Conservation (phyloP, 257 asterid species). For the Solanum chilense region DNA sequence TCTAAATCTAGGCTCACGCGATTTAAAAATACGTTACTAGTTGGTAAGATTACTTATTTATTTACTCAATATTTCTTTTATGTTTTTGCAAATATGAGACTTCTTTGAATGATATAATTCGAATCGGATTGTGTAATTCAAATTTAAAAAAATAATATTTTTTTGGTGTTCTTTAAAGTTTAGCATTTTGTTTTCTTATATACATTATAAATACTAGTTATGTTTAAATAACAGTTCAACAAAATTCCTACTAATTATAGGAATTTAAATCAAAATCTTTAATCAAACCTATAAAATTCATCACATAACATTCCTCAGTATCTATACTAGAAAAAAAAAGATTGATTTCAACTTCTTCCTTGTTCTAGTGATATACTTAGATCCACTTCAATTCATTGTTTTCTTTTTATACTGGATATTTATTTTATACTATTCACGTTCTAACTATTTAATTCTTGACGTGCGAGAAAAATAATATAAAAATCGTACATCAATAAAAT, state of each 20-base stretch:
- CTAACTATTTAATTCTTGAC: background rate
- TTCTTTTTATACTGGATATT: too few species aligned
- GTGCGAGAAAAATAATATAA: background rate
- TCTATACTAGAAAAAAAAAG: background rate
- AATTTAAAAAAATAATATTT: background rate
- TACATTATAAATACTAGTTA: background rate
- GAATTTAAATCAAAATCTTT: background rate
- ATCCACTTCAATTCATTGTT: background rate
- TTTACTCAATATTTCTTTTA: fast-evolving
- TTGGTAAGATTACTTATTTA: too few species aligned
- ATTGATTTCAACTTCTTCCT: too few species aligned
- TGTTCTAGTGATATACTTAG: background rate
- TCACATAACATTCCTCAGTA: background rate
- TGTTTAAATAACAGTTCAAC: background rate
- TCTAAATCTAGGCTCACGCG: fast-evolving
- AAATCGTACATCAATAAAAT: background rate
- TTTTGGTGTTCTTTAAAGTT: too few species aligned
- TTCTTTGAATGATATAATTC: too few species aligned
- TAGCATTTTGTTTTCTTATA: too few species aligned
- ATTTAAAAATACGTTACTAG: too few species aligned
- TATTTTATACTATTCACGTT: too few species aligned
- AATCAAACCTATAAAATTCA: background rate
- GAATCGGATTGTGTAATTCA: background rate
- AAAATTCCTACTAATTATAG: background rate
- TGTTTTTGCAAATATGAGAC: too few species aligned